Evolutionary conservation across 441 rosid genomes (phyloP), one percentile per base, ranked within the genome.

Genomic region (Syzygium syzygioides): DNA sequence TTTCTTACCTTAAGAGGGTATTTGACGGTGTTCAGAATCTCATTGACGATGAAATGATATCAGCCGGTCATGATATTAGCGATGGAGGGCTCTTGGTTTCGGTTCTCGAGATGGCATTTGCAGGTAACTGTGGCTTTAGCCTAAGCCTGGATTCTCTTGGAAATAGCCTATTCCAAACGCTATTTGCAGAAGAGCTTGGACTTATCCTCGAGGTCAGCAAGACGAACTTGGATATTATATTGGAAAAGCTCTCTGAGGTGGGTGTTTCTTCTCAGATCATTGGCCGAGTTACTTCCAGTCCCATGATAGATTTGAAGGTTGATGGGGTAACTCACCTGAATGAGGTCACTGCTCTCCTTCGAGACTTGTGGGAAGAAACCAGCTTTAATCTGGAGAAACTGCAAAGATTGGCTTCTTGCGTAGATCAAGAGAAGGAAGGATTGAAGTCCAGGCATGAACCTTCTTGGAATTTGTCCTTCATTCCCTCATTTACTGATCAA

Each of bases 291-390:
- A 97, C 96, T 50, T 85, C 93, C 76, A 90, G 90, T 3, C 97
- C 96, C 18, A 15, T 89, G 86, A 90, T 96, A 76, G 95, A 95
- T 86, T 86, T 98, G 53, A 95, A 93, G 90, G 95, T 95, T 60
- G 98, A 98, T 85, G 95, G 94, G 41, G 87, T 89, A 30, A 90
- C 95, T 85, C 93, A 92, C 62, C 85, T 98, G 91, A 93, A 92
- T 57, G 96, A 94, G 92, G 91, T 92, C 88, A 96, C 98, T 84
- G 86, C 96, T 53, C 55, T 93, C 66, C 96, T 98, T 34, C 92
- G 99, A 91, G 99, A 96, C 93, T 91, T 95, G 95, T 98, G 99
- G 99, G 99, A 98, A 91, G 99, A 97, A 86, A 97, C 98, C 83
- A 97, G 99, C 91, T 98, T 98, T 91, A 94, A 94, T 85, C 92